Evolutionary conservation across 2,329 filamentous ascomycete species (phyloP), one percentile per base, ranked within the genome.

Genomic region (Hymenoscyphus repandus): DNA sequence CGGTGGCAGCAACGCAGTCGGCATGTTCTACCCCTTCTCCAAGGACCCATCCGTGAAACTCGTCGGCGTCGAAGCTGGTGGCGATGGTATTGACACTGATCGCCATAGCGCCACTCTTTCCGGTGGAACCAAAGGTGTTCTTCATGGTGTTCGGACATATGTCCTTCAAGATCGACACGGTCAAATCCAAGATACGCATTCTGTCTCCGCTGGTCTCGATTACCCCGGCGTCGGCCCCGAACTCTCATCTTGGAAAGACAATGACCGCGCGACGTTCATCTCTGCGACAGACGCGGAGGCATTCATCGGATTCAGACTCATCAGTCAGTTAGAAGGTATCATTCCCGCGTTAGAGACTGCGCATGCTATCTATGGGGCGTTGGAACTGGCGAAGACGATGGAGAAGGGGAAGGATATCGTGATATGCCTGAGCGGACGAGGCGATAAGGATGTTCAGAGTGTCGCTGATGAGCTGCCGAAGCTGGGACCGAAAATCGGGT

Each of bases 371-470:
- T 96, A 79, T 62, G 93, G 91, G 12, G 91, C 88, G 10, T 74
- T 97, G 52, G 82, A 97, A 72, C 72, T 97, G 52, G 92, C 92
- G 55, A 96, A 95, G 82, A 89, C 85, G 51, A 91, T 96, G 89
- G 78, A 79, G 59, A 88, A 90, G 74, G 90, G 81, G 47, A 74
- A 96, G 72, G 90, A 97, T 65, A 74, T 99, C 27, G 92, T 99
- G 53, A 91, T 99, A 56, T 97, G 92, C 72, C 70, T 99, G 34
- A 95, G 88, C 66, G 93, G 93, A 7, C 78, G 93, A 61, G 93
- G 93, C 56, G 93, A 99, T 72, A 99, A 99, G 82, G 93, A 99
- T 66, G 93, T 99, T 52, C 91, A 99, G 80, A 95, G 89, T 64
- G 92, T 99, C 46, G 93, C 93, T 0, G 93, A 99, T 66, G 90